These are phyloP conservation scores for Ophiognomonia clavigignenti-juglandacearum DNA, from an alignment of 2,329 filamentous ascomycete species.

Conservation along the genomic window DNA sequence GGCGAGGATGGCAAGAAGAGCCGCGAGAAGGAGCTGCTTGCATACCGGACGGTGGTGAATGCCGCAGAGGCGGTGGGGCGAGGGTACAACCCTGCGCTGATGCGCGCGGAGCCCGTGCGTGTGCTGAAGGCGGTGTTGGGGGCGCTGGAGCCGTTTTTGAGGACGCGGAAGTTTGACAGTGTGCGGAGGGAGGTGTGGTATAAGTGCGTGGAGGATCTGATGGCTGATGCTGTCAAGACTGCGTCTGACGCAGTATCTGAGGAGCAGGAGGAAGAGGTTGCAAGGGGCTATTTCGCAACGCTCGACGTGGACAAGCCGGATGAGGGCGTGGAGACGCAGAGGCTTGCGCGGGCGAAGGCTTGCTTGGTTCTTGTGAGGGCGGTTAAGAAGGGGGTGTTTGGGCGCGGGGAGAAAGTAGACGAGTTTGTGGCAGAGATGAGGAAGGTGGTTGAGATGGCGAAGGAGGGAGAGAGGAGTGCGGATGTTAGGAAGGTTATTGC, in stretches of 20 bases:
- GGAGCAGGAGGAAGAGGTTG: conserved; percentile 16
- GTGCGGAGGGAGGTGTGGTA: conserved; percentile 51
- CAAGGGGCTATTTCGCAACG: conserved; percentile 38
- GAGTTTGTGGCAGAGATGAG: conserved; percentile 26
- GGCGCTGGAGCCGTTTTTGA: conserved; percentile 36
- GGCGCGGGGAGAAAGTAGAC: conserved; percentile 17
- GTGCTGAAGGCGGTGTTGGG: conserved; percentile 36
- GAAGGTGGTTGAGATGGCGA: conserved; percentile 37
- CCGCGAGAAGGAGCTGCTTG: conserved; percentile 30
- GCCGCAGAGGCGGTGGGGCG: conserved; percentile 46
- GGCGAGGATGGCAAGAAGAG: conserved; percentile 31
- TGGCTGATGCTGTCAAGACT: conserved; percentile 33
- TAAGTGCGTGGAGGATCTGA: conserved; percentile 40
- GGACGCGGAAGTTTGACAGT: conserved; percentile 30
- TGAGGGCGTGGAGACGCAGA: conserved; percentile 47
- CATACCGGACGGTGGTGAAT: conserved; percentile 40
- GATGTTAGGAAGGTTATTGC: conserved; percentile 28
- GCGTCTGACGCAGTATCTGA: conserved; percentile 13
- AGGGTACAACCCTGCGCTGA: conserved; percentile 40
- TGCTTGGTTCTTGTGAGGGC: conserved; percentile 36
- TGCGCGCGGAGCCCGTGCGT: conserved; percentile 30
- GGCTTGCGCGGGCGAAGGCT: conserved; percentile 42
- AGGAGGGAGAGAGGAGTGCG: conserved; percentile 25
- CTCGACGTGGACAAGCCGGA: conserved; percentile 42
- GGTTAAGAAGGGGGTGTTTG: conserved; percentile 39